Base-by-base conservation (phyloP, 2,329 filamentous ascomycete species). In the Aspergillus hiratsukae region DNA sequence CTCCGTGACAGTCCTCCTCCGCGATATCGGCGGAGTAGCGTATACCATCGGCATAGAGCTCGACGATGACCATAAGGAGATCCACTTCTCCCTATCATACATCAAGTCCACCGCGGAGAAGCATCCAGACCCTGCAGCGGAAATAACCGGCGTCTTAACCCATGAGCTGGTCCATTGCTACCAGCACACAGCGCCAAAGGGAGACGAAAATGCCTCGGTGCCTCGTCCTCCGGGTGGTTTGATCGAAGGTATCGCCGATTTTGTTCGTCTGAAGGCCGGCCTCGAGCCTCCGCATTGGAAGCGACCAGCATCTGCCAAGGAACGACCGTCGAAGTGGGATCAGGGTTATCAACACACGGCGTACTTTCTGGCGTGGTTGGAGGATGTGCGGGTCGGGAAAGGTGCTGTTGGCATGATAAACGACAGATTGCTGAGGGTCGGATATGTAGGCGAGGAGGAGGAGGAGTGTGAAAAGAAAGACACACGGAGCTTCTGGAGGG, bases 161-260 rank as follows among this genome's bases (percentile, higher is more conserved):
- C 93, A 97, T 71, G 93, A 97, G 75, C 87, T 97, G 59, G 93
- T 97, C 14, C 94, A 97, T 76, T 97, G 91, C 75, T 95, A 89
- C 76, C 93, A 97, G 73, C 88, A 90, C 74, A 87, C 90, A 64
- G 88, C 80, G 1, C 77, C 73, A 9, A 78, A 77, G 0, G 76
- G 57, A n/a, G 37, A 56, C 5, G 54, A 51, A 3, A 35, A 51
- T 7, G 40, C 48, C 35, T 51, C 58, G 4, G 59, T 65, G 2
- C 66, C 70, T 1, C 57, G 43, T 6, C 72, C 74, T 0, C 88
- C 88, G 0, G 87, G 87, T 0, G 94, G 94, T 0, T 74, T 97
- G 49, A 87, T 96, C 55, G 93, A 97, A 74, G 93, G 93, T 0
- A 85, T 97, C 53, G 93, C 93, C 21, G 94, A 97, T 75, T 97